Conservation (phyloP, 2,329 filamentous ascomycete genomes). For the Colletotrichum nymphaeae region DNA sequence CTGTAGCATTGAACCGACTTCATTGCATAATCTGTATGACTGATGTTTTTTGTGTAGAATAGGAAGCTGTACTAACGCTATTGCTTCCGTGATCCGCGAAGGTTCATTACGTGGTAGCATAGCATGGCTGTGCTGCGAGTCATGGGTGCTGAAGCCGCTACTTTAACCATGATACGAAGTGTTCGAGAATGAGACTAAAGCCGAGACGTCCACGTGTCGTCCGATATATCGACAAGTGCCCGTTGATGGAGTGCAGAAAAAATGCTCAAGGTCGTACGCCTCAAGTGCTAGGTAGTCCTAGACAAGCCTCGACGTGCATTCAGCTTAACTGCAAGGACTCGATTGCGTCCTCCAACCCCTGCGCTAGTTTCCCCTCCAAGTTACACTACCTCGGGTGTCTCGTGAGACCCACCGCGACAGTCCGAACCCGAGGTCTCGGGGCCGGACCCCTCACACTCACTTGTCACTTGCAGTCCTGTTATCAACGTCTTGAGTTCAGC, state of each 20-base stretch:
- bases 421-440: background rate
- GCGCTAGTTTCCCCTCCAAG: background rate
- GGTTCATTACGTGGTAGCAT: background rate
- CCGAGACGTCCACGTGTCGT: background rate
- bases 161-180: background rate
- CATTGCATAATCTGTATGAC: background rate
- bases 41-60: background rate
- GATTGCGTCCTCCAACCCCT: background rate
- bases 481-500: background rate
- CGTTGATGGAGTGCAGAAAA: background rate
- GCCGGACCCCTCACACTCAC: background rate
- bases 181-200: background rate
- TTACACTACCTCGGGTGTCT: background rate
- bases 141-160: background rate
- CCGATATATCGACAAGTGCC: background rate
- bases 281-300: background rate
- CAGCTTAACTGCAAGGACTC: background rate
- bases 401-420: background rate
- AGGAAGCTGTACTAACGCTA: too few relatives aligned
- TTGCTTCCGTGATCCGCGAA: background rate
- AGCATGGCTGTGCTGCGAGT: background rate
- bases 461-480: too few relatives aligned
- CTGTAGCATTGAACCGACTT: background rate
- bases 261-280: background rate
- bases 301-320: background rate